phyloP scores from a whole-genome alignment of 257 asterid species.

The Petunia secreta region DNA sequence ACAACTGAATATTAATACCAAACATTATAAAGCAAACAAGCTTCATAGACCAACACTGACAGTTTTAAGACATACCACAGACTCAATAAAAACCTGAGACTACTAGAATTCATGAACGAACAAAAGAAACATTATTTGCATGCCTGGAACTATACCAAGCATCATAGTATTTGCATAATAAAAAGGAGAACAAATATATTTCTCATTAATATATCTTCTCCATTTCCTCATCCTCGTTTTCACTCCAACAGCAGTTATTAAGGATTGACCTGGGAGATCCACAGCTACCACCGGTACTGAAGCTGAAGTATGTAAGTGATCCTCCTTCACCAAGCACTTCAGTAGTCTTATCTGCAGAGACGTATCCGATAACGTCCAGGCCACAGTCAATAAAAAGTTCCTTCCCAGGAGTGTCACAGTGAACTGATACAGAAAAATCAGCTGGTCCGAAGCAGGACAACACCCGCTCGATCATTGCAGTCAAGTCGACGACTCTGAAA shows the following conservation, averaged over 20 bases:
- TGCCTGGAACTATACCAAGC: neutral
- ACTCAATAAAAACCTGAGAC: neutral
- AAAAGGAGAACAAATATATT: constrained; percentile 6
- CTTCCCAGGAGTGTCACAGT: constrained; percentile 47
- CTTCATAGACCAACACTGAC: neutral
- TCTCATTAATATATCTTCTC: constrained; percentile 19
- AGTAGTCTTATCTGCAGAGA: constrained; percentile 53
- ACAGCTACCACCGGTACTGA: constrained; percentile 46
- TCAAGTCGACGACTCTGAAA: constrained; percentile 46
- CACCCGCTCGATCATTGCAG: constrained; percentile 60
- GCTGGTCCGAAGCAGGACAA: constrained; percentile 71
- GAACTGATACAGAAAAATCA: constrained; percentile 71
- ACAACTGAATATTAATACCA: neutral
- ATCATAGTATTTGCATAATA: neutral
- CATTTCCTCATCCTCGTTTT: constrained; percentile 17
- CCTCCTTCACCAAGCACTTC: constrained; percentile 60
- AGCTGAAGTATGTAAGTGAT: constrained; percentile 52
- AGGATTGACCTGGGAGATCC: constrained; percentile 75
- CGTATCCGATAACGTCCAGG: constrained; percentile 46
- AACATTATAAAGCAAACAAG: neutral
- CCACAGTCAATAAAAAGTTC: constrained; percentile 37
- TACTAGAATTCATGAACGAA: neutral
- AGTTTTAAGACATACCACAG: neutral
- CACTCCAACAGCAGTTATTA: constrained; percentile 44
- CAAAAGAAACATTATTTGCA: neutral